Conservation (phyloP, 2,329 filamentous ascomycete genomes). For the Orbilia blumenaviensis region DNA sequence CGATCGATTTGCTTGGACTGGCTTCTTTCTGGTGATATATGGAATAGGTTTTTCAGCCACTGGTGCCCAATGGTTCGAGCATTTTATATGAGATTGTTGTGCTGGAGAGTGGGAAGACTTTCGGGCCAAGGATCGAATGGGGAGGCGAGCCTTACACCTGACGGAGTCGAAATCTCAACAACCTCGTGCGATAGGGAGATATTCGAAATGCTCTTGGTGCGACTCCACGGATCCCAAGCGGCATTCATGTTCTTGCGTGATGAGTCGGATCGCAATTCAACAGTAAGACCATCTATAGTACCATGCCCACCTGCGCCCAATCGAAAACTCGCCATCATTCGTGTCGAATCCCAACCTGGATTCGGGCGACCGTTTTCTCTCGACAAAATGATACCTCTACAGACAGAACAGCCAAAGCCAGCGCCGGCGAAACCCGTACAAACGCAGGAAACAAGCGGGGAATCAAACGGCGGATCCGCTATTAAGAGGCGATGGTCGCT, state of each 20-base stretch:
- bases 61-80: slow-evolving; percentile 96
- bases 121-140: slow-evolving; percentile 25
- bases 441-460: slow-evolving; percentile 58
- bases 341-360: slow-evolving; percentile 74
- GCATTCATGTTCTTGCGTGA: slow-evolving; percentile 34
- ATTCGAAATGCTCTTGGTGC: slow-evolving; percentile 23
- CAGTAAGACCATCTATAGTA: slow-evolving; percentile 74
- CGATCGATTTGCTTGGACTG: slow-evolving; percentile 76
- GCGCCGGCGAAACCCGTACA: slow-evolving; percentile 11
- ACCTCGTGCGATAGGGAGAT: slow-evolving; percentile 74
- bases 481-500: slow-evolving; percentile 56
- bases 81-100: slow-evolving; percentile 89
- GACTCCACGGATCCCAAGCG: slow-evolving; percentile 33
- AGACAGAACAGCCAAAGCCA: slow-evolving; percentile 14
- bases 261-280: slow-evolving; percentile 59
- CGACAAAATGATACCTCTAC: slow-evolving; percentile 37
- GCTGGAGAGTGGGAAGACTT: slow-evolving; percentile 85
- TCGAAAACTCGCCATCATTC: slow-evolving; percentile 86
- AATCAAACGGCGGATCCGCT: slow-evolving; percentile 58
- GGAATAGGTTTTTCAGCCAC: slow-evolving; percentile 85
- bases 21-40: slow-evolving; percentile 77
- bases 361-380: slow-evolving; percentile 55
- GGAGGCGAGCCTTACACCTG: slow-evolving; percentile 29
- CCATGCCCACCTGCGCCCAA: slow-evolving; percentile 87
- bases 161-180: slow-evolving; percentile 57